These are phyloP conservation scores for Bruguiera hainesii DNA, from an alignment of 441 rosid genomes.

Conservation along the genomic window DNA sequence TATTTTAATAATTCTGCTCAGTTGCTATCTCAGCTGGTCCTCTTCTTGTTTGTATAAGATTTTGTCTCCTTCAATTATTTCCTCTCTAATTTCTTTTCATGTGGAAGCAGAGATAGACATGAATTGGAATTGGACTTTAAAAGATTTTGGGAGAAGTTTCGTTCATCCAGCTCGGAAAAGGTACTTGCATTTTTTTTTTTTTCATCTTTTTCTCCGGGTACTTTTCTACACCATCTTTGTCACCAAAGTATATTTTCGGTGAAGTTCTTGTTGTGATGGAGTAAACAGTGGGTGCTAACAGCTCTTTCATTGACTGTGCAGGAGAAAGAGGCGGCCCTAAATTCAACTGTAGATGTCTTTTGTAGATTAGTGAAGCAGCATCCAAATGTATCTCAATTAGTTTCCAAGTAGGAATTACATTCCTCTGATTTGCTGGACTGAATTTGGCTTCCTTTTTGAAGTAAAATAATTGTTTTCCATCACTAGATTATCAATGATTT, in stretches of 20 bases:
- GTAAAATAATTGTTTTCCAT: background rate
- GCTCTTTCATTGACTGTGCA: constrained; percentile 43
- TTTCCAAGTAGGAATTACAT: constrained; percentile 62
- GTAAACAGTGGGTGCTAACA: constrained; percentile 24
- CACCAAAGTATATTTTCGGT: constrained; percentile 10
- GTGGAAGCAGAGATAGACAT: constrained; percentile 63
- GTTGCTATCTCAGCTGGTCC: background rate
- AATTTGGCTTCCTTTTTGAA: background rate
- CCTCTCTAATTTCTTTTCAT: background rate
- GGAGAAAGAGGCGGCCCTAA: constrained; percentile 99
- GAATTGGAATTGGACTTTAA: constrained; percentile 98
- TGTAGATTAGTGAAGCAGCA: constrained; percentile 99
- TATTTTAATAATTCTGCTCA: too few relatives aligned
- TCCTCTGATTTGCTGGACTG: constrained; percentile 11
- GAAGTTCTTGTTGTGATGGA: background rate
- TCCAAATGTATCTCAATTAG: constrained; percentile 92
- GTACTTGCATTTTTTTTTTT: constrained; percentile 32
- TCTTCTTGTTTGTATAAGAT: background rate
- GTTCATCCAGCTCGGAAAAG: constrained; percentile 97
- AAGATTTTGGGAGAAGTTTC: constrained; percentile 99
- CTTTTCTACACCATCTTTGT: constrained; percentile 10
- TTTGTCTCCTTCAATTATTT: background rate
- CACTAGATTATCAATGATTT: background rate
- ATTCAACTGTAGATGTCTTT: constrained; percentile 80
- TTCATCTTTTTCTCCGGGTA: background rate